Percentiles rank a stretch among this genome's conserved stretches.
phyloP scores from a whole-genome alignment of 2,329 filamentous ascomycete genomes.

The Cladosporium phlei region DNA sequence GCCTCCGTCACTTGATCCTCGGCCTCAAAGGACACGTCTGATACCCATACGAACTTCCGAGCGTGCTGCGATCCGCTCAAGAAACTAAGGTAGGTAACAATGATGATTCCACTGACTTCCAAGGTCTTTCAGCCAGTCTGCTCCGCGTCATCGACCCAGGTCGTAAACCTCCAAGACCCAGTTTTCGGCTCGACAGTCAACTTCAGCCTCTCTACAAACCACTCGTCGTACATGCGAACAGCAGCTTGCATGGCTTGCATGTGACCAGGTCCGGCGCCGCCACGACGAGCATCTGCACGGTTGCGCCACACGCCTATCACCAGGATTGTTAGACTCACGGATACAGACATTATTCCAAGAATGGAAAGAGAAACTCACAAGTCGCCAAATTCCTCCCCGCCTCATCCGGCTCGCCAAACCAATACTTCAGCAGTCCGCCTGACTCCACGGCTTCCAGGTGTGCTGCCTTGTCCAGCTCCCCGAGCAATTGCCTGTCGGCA shows the following conservation, averaged over 20 bases:
- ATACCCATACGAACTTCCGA: too few species aligned
- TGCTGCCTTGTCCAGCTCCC: constrained; percentile 68
- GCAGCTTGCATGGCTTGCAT: constrained; percentile 13
- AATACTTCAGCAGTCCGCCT: constrained; percentile 86
- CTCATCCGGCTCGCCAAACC: constrained; percentile 72
- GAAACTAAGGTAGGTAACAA: too few species aligned
- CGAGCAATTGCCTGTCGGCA: constrained; percentile 64
- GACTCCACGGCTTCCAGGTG: constrained; percentile 74
- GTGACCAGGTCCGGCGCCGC: constrained; percentile 56
- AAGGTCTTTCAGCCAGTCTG: too few species aligned
- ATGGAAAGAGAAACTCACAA: constrained; percentile 35
- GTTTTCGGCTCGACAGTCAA: constrained; percentile 12
- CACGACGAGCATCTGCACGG: constrained; percentile 55
- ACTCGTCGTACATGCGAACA: constrained; percentile 13
- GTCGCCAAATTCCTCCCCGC: constrained; percentile 77
- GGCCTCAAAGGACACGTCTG: too few species aligned
- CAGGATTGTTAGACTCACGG: background rate
- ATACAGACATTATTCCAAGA: background rate
- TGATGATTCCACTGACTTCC: too few species aligned
- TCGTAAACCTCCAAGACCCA: constrained; percentile 10
- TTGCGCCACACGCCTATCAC: constrained; percentile 62
- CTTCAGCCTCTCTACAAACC: constrained; percentile 13
- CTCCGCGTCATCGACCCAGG: constrained; percentile 1
- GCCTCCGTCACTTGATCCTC: too few species aligned
- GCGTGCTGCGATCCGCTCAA: too few species aligned